phyloP scores from a whole-genome alignment of 495 filamentous ascomycete species.

The Xylaria curta region DNA sequence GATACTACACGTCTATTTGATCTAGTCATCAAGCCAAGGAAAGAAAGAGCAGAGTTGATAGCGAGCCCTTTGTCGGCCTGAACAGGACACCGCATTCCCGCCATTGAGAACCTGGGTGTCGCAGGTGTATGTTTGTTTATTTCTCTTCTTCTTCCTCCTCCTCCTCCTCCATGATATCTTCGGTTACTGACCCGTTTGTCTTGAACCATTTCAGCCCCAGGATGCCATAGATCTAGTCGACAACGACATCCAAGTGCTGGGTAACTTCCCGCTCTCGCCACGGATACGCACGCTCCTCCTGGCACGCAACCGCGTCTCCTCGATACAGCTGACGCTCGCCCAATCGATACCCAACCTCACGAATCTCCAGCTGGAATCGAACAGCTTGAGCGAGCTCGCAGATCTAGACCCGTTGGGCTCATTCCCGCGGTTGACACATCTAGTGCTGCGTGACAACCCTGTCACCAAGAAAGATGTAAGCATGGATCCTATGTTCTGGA shows the following conservation, averaged over 20 bases:
- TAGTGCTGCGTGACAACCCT: constrained; percentile 85
- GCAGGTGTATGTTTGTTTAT: constrained; percentile 71
- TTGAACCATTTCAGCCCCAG: constrained; percentile 61
- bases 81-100: constrained; percentile 96
- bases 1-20: constrained; percentile 86
- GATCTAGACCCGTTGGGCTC: constrained; percentile 84
- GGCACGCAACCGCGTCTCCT: constrained; percentile 83
- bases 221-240: constrained; percentile 98
- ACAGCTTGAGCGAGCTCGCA: constrained; percentile 77
- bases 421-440: constrained; percentile 74
- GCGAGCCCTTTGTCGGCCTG: constrained; percentile 58
- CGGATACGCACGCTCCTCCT: constrained; percentile 85
- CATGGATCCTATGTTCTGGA: background rate
- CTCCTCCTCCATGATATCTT: background rate
- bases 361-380: constrained; percentile 78
- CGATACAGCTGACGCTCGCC: constrained; percentile 76
- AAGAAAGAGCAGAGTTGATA: constrained; percentile 82
- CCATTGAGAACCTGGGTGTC: constrained; percentile 97
- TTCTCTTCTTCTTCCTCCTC: constrained; percentile 8
- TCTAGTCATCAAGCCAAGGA: constrained; percentile 47
- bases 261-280: constrained; percentile 93
- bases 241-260: constrained; percentile 88
- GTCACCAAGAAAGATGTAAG: constrained; percentile 90
- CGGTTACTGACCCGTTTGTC: background rate
- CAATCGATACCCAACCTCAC: constrained; percentile 77